Evolutionary conservation across 2,329 filamentous ascomycete genomes (phyloP).

Genomic region (Colletotrichum lindemuthianum): DNA sequence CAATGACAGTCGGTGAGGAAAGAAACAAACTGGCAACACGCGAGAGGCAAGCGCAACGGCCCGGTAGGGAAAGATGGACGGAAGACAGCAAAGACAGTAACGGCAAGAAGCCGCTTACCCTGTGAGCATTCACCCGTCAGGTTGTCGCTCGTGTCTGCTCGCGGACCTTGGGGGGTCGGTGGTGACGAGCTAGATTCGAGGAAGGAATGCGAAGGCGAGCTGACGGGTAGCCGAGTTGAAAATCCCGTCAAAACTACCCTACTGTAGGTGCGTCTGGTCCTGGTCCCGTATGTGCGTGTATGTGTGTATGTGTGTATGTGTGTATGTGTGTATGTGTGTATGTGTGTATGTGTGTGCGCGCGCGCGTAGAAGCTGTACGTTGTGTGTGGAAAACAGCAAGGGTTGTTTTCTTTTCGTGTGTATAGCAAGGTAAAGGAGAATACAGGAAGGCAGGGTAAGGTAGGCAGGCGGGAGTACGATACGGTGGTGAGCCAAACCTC

Average conservation of each 20-base stretch:
- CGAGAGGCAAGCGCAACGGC: not conserved
- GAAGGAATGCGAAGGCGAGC: conserved; percentile 13
- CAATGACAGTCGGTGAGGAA: conserved; percentile 29
- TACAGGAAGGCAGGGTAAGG: too few species aligned
- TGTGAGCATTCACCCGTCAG: conserved; percentile 26
- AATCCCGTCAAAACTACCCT: conserved; percentile 9
- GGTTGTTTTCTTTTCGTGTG: conserved; percentile 4
- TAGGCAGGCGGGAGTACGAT: too few species aligned
- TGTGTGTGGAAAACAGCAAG: conserved; percentile 24
- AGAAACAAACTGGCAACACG: not conserved
- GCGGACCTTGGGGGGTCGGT: conserved; percentile 11
- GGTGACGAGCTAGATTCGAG: conserved; percentile 17
- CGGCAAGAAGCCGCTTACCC: conserved; percentile 25
- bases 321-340: too few species aligned
- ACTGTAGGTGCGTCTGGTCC: not conserved
- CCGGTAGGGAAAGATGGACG: conserved; percentile 22
- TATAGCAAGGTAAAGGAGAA: not conserved
- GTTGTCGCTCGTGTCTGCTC: conserved; percentile 6
- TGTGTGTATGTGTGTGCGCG: too few species aligned
- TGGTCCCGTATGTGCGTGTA: too few species aligned
- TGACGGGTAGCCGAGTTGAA: conserved; percentile 11
- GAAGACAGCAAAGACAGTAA: conserved; percentile 13
- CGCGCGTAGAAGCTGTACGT: conserved; percentile 2
- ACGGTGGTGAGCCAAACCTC: conserved; percentile 23
- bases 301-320: too few species aligned